Conservation (phyloP, 306 rosid species). For the Mucuna pruriens region DNA sequence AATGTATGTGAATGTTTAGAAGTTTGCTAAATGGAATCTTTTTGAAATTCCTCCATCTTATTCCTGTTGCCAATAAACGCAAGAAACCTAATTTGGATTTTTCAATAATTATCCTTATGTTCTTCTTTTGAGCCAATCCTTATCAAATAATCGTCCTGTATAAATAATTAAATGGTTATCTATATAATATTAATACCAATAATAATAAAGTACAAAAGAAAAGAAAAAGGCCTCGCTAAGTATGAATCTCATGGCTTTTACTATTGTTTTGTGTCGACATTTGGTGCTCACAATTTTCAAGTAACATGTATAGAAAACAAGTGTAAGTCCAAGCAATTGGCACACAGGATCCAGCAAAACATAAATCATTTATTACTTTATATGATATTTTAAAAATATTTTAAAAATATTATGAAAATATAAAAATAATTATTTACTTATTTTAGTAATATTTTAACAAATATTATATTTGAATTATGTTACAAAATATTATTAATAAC, state of each 20-base stretch:
- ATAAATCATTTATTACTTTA: too few species aligned
- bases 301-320: not conserved
- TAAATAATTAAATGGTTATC: not conserved
- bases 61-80: slow-evolving; percentile 12
- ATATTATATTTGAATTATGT: too few species aligned
- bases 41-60: not conserved
- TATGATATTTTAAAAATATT: too few species aligned
- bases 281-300: not conserved
- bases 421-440: too few species aligned
- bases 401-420: too few species aligned
- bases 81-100: slow-evolving; percentile 37
- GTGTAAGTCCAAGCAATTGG: not conserved
- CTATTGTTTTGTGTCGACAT: not conserved
- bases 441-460: too few species aligned
- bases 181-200: not conserved
- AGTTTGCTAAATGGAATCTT: slow-evolving; percentile 43
- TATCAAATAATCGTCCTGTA: not conserved
- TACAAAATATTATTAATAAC: too few species aligned
- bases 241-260: slow-evolving; percentile 16
- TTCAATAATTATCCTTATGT: slow-evolving; percentile 33
- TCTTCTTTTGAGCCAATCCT: slow-evolving; percentile 34
- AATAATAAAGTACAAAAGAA: not conserved
- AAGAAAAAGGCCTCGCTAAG: not conserved
- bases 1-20: slow-evolving; percentile 23
- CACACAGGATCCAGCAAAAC: not conserved